Conservation (phyloP, 2,329 filamentous ascomycete genomes). For the Penicillium sp. region DNA sequence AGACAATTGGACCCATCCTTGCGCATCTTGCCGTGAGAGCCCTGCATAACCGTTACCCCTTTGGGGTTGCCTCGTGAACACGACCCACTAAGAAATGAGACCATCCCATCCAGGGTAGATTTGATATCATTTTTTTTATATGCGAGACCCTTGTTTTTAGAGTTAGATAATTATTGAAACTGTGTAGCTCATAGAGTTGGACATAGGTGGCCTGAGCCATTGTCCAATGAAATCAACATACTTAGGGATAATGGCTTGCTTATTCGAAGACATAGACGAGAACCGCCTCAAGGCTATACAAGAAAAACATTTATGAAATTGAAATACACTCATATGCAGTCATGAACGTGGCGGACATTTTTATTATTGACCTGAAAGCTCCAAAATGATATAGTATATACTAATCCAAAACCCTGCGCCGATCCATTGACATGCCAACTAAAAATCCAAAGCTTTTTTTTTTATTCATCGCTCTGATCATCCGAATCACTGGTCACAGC, state of each 20-base stretch:
- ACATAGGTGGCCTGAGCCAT: not conserved
- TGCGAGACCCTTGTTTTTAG: not conserved
- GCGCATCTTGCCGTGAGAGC: not conserved
- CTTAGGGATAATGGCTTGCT: not conserved
- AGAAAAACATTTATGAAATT: not conserved
- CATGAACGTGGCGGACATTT: not conserved
- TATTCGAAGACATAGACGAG: not conserved
- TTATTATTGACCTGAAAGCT: slow-evolving; percentile 4
- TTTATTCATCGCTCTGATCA: slow-evolving; percentile 38
- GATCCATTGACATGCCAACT: slow-evolving; percentile 6
- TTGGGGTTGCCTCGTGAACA: slow-evolving; percentile 9
- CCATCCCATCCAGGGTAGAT: not conserved
- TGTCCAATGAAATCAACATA: not conserved
- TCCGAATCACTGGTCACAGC: slow-evolving; percentile 37
- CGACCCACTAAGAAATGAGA: not conserved
- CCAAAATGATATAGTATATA: slow-evolving; percentile 8
- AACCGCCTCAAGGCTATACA: not conserved
- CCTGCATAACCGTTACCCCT: slow-evolving; percentile 7
- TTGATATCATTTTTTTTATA: not conserved
- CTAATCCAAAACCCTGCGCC: slow-evolving; percentile 8
- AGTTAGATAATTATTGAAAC: not conserved
- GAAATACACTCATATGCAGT: not conserved
- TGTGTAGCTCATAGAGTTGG: not conserved
- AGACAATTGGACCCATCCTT: slow-evolving; percentile 8
- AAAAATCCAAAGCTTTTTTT: slow-evolving; percentile 1